Evolutionary conservation across 2,329 filamentous ascomycete genomes (phyloP).

Genomic region (Teratosphaeria gauchensis): DNA sequence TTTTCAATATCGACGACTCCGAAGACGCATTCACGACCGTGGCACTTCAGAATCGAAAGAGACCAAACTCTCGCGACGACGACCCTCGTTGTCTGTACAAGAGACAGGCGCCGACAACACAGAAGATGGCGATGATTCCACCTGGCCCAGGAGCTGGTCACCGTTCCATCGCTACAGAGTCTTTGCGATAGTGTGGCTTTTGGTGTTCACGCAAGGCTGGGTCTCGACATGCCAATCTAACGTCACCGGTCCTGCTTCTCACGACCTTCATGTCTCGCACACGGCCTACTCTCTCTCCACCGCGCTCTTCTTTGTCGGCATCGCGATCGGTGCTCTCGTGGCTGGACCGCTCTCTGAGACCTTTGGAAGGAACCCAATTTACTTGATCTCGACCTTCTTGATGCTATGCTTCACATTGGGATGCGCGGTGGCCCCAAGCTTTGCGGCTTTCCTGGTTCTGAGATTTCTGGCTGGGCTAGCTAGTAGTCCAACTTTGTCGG

Average conservation of each 20-base stretch:
- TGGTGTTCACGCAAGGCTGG: not conserved
- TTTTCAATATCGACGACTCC: not conserved
- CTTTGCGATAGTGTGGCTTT: not conserved
- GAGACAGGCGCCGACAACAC: not conserved
- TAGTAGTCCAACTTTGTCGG: not conserved
- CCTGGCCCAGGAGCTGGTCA: not conserved
- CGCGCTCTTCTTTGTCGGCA: conserved; percentile 30
- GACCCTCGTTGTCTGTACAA: not conserved
- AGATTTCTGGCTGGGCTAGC: not conserved
- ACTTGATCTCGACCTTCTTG: conserved; percentile 55
- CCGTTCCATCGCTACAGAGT: not conserved
- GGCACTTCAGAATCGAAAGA: not conserved
- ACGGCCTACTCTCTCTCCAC: not conserved
- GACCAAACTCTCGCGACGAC: not conserved
- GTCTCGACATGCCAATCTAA: not conserved
- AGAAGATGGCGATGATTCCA: not conserved
- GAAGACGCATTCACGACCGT: not conserved
- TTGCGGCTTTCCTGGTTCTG: not conserved
- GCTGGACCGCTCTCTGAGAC: conserved; percentile 67
- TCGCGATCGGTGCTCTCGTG: conserved; percentile 61
- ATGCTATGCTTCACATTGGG: conserved; percentile 45
- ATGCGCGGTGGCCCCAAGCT: conserved; percentile 37
- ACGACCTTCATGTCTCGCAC: not conserved
- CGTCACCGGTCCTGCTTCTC: not conserved
- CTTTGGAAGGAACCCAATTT: conserved; percentile 59